Base-by-base conservation (phyloP, 2,329 filamentous ascomycete species). In the Fusarium subtropicale region DNA sequence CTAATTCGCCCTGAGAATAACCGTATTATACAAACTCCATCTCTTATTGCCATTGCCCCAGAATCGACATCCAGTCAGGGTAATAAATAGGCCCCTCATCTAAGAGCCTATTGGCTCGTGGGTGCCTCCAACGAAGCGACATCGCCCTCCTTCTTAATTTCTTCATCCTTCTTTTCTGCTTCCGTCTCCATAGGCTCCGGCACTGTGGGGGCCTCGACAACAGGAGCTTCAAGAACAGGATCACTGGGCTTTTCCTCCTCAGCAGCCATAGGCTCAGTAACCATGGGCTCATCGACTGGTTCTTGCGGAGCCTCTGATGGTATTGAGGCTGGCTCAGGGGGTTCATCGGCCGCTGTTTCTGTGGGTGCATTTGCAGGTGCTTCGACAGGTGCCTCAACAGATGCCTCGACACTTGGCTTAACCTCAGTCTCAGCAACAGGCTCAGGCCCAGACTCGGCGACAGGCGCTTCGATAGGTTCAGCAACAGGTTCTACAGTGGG, bases 21-120 rank as follows among this genome's bases (percentile, higher is more conserved):
- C 51, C 53, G 16, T 71, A 42, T 26, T 69, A 47, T 71, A 71
- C 68, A 71, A 61, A 62, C 68, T 67, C 68, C 53, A 22, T 6
- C 47, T 67, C 57, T 63, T 64, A 22, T 58, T 31, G 33, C 36
- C 22, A 10, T 33, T 56, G 30, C 26, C 31, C 38, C 22, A 42
- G 33, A 42, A 16, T 18, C n/a, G 7, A 28, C n/a, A 28, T 13
- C 16, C 33, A 10, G 18, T 4, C 24, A 28, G 18, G 6, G 13
- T 13, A 7, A 7, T 9, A 7, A 20, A 13, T 30, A 12, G 24
- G 24, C 24, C 18, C 22, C 24, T 28, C 16, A 10, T 30, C 28
- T 11, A 30, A 30, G 10, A 30, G 28, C 10, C 28, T 44, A 41
- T 24, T 24, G 20, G 20, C 39, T 22, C 12, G 12, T 15, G 13